Conservation (phyloP, 768 basidiomycete genomes). For the Lanmaoa rubissima region DNA sequence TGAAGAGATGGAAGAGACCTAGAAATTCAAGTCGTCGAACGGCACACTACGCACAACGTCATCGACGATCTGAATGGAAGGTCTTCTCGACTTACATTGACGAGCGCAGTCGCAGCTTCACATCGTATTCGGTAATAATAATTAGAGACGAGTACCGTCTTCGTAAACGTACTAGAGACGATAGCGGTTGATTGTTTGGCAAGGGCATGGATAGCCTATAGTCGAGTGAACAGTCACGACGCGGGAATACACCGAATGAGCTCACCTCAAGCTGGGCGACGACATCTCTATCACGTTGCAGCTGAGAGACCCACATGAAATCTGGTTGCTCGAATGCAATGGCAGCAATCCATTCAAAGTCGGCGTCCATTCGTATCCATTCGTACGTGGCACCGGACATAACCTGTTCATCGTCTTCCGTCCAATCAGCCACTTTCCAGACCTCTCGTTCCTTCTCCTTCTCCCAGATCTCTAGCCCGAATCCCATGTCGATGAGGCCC, state of each 20-base stretch:
- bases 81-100: conserved; percentile 54
- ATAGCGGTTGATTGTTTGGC: conserved; percentile 78
- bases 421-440: conserved; percentile 98
- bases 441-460: conserved; percentile 88
- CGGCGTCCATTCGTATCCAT: conserved; percentile 99
- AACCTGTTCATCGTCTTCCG: conserved; percentile 88
- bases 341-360: conserved; percentile 97
- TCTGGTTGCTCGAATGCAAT: conserved; percentile 93
- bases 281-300: conserved; percentile 94
- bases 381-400: conserved; percentile 98
- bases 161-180: conserved; percentile 88
- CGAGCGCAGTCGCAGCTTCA: conserved; percentile 86
- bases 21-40: conserved; percentile 78
- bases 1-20: conserved; percentile 94
- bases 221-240: conserved; percentile 8
- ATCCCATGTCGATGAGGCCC: conserved; percentile 92
- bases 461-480: conserved; percentile 94
- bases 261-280: conserved; percentile 94
- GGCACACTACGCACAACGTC: conserved; percentile 61
- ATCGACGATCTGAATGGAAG: conserved; percentile 8
- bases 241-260: not conserved
- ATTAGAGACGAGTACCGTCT: conserved; percentile 90
- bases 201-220: conserved; percentile 89
- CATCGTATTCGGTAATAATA: conserved; percentile 96
- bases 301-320: conserved; percentile 98